Conservation (phyloP, 805 yeast genomes). For the Komagataella populi region DNA sequence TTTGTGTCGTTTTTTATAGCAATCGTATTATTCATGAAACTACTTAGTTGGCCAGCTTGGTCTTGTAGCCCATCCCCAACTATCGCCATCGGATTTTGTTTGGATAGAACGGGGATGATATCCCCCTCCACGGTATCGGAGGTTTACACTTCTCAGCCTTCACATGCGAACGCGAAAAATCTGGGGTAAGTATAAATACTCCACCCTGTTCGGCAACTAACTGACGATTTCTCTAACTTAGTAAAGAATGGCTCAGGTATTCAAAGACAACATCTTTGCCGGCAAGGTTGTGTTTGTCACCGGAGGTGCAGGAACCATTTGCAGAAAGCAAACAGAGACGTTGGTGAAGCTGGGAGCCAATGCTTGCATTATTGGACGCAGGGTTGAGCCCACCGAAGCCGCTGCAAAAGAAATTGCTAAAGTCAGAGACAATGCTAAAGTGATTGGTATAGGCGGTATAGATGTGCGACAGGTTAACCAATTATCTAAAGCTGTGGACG, state of each 20-base stretch:
- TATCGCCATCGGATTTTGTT: too few species aligned
- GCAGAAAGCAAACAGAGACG: conserved; percentile 82
- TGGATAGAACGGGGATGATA: not conserved
- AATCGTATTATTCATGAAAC: not conserved
- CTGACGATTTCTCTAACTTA: conserved; percentile 2
- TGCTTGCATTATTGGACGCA: conserved; percentile 79
- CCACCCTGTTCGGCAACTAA: conserved; percentile 2
- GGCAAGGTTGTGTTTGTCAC: conserved; percentile 86
- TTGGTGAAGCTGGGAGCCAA: conserved; percentile 73
- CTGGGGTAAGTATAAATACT: not conserved
- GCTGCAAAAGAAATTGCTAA: conserved; percentile 56
- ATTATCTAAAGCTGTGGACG: conserved; percentile 48
- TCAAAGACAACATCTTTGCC: conserved; percentile 50
- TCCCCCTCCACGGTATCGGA: not conserved
- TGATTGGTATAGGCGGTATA: conserved; percentile 54
- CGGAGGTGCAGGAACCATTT: conserved; percentile 96
- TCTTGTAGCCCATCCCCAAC: too few species aligned
- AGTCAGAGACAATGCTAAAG: conserved; percentile 48
- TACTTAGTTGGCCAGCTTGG: too few species aligned
- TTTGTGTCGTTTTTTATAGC: too few species aligned
- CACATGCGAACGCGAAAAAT: not conserved
- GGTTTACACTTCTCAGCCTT: not conserved
- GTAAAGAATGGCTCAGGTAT: not conserved
- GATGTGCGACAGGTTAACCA: conserved; percentile 67
- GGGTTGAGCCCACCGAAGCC: conserved; percentile 43